phyloP scores from a whole-genome alignment of 1,284 basidiomycete genomes.

The Apiotrichum siamense region DNA sequence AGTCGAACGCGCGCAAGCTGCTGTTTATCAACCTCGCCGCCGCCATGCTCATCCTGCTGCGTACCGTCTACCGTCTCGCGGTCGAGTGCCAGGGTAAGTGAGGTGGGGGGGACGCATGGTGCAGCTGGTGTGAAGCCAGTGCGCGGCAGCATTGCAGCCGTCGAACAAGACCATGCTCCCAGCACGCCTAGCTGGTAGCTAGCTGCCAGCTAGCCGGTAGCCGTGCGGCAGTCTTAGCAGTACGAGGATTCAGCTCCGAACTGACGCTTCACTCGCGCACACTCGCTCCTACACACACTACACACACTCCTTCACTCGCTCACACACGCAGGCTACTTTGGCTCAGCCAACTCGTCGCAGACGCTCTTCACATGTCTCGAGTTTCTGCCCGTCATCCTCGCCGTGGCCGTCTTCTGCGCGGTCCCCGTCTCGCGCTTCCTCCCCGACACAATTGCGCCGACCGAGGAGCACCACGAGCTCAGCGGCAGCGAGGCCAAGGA shows the following conservation, averaged over 20 bases:
- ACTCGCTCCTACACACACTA: too few species aligned
- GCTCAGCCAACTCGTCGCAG: conserved; percentile 39
- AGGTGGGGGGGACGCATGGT: too few species aligned
- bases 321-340: conserved; percentile 45
- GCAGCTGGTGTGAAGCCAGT: too few species aligned
- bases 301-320: too few species aligned
- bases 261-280: too few species aligned
- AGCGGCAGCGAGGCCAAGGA: background rate
- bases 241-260: background rate
- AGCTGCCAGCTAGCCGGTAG: too few species aligned
- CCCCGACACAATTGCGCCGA: too few species aligned
- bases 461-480: background rate
- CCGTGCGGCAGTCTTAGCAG: background rate
- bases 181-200: background rate
- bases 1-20: background rate
- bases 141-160: too few species aligned
- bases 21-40: conserved; percentile 6
- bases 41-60: conserved; percentile 29
- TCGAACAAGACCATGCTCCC: too few species aligned
- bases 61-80: conserved; percentile 47
- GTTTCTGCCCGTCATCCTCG: conserved; percentile 44
- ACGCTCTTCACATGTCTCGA: conserved; percentile 45
- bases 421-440: conserved; percentile 19
- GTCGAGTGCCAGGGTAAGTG: conserved; percentile 46
- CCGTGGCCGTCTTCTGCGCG: conserved; percentile 35